Percentiles rank a stretch among this genome's conserved stretches.
These are phyloP conservation scores for Dovyalis caffra DNA, from an alignment of 345 rosid species.

Conservation along the genomic window DNA sequence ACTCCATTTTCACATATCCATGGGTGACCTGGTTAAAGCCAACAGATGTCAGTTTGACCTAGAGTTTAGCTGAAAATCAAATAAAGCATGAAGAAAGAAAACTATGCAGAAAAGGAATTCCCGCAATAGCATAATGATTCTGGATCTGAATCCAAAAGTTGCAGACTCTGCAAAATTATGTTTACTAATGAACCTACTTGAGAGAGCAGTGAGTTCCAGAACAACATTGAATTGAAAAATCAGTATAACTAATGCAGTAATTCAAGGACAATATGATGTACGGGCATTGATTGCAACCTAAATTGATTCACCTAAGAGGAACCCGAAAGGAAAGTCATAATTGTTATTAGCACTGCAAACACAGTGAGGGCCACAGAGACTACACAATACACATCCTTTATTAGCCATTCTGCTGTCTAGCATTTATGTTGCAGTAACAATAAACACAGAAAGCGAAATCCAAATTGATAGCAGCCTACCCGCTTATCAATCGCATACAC, in stretches of 20 bases:
- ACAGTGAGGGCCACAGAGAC: background rate
- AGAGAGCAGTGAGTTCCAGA: background rate
- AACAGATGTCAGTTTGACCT: conserved; percentile 8
- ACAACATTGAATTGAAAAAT: background rate
- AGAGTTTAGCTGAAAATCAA: conserved; percentile 8
- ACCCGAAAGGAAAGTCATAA: background rate
- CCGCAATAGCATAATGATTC: background rate
- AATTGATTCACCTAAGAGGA: background rate
- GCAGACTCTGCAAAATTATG: conserved; percentile 1
- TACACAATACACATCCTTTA: background rate
- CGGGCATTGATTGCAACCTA: background rate
- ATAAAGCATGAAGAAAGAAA: background rate
- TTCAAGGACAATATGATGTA: background rate
- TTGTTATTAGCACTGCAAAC: background rate
- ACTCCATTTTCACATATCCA: conserved; percentile 99
- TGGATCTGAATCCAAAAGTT: conserved; percentile 6
- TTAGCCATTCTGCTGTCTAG: background rate
- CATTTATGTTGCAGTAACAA: background rate
- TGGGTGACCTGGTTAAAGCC: conserved; percentile 73
- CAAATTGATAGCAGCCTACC: background rate
- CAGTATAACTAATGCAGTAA: background rate
- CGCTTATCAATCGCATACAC: background rate
- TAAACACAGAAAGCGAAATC: background rate
- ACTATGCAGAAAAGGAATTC: background rate
- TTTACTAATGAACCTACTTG: background rate